phyloP scores from a whole-genome alignment of 495 filamentous ascomycete species.

The Aspergillus heteromorphus region DNA sequence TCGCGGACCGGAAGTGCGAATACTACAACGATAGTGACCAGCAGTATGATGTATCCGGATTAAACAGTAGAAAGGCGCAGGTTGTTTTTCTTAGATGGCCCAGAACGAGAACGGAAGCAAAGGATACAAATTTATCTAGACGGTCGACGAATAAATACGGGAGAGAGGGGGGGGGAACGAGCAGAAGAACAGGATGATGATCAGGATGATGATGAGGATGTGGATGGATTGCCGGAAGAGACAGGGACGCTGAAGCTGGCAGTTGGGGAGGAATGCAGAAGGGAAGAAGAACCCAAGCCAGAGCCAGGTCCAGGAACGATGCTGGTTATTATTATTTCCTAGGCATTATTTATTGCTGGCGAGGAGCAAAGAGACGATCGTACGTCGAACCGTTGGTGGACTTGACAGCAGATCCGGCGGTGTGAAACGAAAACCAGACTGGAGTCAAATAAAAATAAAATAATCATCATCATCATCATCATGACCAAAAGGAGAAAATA shows the following conservation, averaged over 20 bases:
- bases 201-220: too few species aligned
- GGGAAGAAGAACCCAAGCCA: background rate
- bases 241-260: background rate
- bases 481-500: too few species aligned
- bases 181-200: slow-evolving; percentile 5
- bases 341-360: slow-evolving; percentile 6
- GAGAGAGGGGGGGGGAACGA: background rate
- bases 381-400: too few species aligned
- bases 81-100: background rate
- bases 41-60: background rate
- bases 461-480: background rate
- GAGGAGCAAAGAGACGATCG: background rate
- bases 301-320: background rate
- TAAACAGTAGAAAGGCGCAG: background rate
- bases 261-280: background rate
- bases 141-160: background rate
- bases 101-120: background rate
- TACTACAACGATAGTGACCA: background rate
- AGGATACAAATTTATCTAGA: background rate
- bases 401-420: background rate
- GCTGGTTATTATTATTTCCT: slow-evolving; percentile 1
- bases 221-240: background rate
- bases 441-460: background rate
- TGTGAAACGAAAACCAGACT: background rate
- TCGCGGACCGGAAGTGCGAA: background rate